phyloP scores from a whole-genome alignment of 768 basidiomycete genomes.

The Suillus fuscotomentosus region DNA sequence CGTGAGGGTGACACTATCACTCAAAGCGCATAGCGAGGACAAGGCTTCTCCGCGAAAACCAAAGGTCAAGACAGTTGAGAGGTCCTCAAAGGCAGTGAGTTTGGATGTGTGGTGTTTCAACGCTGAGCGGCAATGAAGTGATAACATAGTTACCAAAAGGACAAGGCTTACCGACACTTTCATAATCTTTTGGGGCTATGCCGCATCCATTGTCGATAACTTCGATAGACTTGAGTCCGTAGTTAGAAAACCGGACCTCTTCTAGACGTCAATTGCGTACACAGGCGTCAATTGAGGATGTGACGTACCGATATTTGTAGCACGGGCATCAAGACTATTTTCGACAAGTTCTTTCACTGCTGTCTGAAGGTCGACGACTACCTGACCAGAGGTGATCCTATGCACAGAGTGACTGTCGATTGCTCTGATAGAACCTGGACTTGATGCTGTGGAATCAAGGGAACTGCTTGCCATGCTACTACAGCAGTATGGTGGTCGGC shows the following conservation, averaged over 20 bases:
- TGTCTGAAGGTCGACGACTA: constrained; percentile 89
- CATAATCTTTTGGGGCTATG: constrained; percentile 74
- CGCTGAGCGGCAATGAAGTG: constrained; percentile 40
- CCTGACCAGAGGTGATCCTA: constrained; percentile 91
- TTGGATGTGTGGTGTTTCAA: constrained; percentile 96
- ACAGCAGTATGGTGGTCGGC: neutral
- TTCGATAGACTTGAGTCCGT: constrained; percentile 80
- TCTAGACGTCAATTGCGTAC: constrained; percentile 4
- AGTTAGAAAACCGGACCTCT: constrained; percentile 91
- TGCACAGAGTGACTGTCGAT: constrained; percentile 83
- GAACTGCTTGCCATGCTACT: neutral
- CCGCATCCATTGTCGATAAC: constrained; percentile 93
- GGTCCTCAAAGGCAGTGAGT: constrained; percentile 70
- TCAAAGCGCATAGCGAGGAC: constrained; percentile 86
- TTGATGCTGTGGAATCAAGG: neutral
- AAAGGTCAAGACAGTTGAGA: constrained; percentile 74
- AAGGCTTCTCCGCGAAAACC: constrained; percentile 97
- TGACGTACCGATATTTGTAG: constrained; percentile 75
- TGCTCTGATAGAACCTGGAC: constrained; percentile 37
- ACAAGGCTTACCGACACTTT: constrained; percentile 62
- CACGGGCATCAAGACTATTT: constrained; percentile 92
- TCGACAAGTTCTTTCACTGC: constrained; percentile 97
- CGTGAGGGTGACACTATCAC: constrained; percentile 63
- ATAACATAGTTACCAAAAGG: neutral
- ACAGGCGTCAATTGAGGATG: neutral